Base-by-base conservation (phyloP, 2,329 filamentous ascomycete species). In the Sclerotinia sclerotiorum region DNA sequence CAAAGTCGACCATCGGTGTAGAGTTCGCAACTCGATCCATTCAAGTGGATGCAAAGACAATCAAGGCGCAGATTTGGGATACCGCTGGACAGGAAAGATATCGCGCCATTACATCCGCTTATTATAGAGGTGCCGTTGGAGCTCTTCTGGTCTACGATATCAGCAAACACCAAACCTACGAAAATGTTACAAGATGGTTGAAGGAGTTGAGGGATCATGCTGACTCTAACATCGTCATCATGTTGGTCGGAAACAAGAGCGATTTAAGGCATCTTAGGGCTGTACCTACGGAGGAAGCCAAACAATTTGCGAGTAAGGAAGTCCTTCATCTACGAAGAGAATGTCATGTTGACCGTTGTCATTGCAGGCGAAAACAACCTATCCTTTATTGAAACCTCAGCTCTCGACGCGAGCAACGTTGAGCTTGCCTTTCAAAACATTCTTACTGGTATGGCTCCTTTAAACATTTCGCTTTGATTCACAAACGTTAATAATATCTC, bases 1-100 rank as follows among this genome's bases (percentile, higher is more conserved):
- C 94, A 81, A 98, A 99, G 88, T 98, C 95, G 73, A 99, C 95
- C 76, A 99, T 99, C 83, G 95, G 95, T 78, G 95, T 99, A 81
- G 95, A 99, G 84, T 99, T 99, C 81, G 95, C 96, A 77, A 99
- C 95, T 76, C 90, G 95, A 73, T 97, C 93, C 75, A 99, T 99
- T 80, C 94, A 98, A 83, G 95, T 99, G 78, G 95, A 99, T 83
- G 91, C 92, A 79, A 99, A 99, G 88, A 99, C 95, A 73, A 99
- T 99, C 89, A 99, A 99, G 87, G 95, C 95, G 76, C 95, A 99
- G 85, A 99, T 99, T 78, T 99, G 96, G 95, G 95, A 99, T 85
- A 99, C 95, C 69, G 95, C 95, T 74, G 95, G 95, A 75, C 95
- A 99, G 84, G 95, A 99, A 84, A 91, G 95, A 81, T 99, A 98